phyloP scores from a whole-genome alignment of 192 early-diverging fungal species.

The Martensiomyces pterosporus region DNA sequence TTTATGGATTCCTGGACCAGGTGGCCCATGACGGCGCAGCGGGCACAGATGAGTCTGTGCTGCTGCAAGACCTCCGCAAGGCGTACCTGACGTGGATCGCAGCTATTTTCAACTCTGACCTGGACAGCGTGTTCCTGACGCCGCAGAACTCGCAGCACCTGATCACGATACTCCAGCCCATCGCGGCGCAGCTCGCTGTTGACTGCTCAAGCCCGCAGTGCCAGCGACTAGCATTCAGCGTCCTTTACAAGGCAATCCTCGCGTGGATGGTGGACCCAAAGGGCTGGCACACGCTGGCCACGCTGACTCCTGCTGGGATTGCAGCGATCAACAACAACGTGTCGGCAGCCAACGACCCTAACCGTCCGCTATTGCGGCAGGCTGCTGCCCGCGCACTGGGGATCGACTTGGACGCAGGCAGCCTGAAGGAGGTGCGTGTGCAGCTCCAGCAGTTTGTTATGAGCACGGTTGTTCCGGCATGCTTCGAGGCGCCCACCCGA shows the following conservation, averaged over 20 bases:
- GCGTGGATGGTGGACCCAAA: constrained; percentile 46
- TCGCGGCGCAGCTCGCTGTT: constrained; percentile 27
- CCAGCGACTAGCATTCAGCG: constrained; percentile 44
- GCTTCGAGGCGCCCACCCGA: constrained; percentile 80
- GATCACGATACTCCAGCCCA: constrained; percentile 31
- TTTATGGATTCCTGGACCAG: constrained; percentile 82
- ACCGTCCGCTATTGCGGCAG: constrained; percentile 16
- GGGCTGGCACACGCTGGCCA: constrained; percentile 43
- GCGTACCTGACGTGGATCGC: constrained; percentile 78
- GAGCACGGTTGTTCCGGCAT: constrained; percentile 63
- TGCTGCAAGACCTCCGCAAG: constrained; percentile 73
- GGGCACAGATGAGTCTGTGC: constrained; percentile 83
- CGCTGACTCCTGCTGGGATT: constrained; percentile 29
- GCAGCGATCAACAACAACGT: constrained; percentile 26
- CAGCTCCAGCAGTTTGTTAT: constrained; percentile 73
- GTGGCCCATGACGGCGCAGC: constrained; percentile 54
- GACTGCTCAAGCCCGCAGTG: constrained; percentile 24
- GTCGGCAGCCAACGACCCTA: constrained; percentile 3
- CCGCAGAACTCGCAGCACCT: constrained; percentile 56
- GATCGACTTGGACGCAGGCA: constrained; percentile 15
- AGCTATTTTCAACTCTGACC: constrained; percentile 72
- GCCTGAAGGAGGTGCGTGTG: constrained; percentile 21
- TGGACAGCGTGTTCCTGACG: constrained; percentile 72
- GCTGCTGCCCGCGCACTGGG: constrained; percentile 23
- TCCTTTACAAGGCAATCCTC: constrained; percentile 33